A percentile compares a stretch with the other conserved stretches of the same genome.
These are phyloP conservation scores for Hemisphaericaspora lyxosophila DNA, from an alignment of 1,139 yeast genomes.

Conservation along the genomic window DNA sequence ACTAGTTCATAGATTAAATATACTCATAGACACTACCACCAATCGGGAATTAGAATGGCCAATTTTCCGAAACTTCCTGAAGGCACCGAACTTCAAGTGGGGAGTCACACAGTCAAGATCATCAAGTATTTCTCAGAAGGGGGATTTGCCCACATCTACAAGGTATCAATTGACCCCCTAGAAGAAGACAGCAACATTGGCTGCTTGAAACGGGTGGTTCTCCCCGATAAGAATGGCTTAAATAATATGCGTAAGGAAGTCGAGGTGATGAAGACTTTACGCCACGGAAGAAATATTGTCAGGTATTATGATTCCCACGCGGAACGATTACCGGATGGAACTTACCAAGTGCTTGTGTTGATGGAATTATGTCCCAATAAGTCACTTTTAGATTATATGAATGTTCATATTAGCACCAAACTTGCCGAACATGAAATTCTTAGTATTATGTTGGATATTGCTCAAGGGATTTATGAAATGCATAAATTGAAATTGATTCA, in stretches of 20 bases:
- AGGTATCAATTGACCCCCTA: constrained; percentile 48
- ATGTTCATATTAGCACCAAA: constrained; percentile 63
- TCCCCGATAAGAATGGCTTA: constrained; percentile 67
- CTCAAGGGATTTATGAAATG: constrained; percentile 71
- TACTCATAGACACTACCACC: no score
- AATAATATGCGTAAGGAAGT: constrained; percentile 70
- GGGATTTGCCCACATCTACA: constrained; percentile 58
- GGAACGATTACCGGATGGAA: constrained; percentile 52
- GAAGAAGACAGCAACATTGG: constrained; percentile 44
- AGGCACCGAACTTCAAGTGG: constrained; percentile 44
- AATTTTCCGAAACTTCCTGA: constrained; percentile 38
- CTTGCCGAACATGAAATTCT: constrained; percentile 61
- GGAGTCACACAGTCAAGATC: constrained; percentile 39
- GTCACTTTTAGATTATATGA: constrained; percentile 74
- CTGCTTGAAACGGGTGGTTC: constrained; percentile 74
- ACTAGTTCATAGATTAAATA: no score
- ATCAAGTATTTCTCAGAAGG: constrained; percentile 46
- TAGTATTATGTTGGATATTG: constrained; percentile 64
- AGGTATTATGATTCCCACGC: constrained; percentile 78
- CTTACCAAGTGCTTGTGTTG: constrained; percentile 70
- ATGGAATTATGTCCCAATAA: constrained; percentile 80
- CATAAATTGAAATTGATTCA: constrained; percentile 64
- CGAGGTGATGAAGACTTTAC: constrained; percentile 72
- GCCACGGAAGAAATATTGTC: constrained; percentile 58
- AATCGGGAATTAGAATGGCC: no score